These are phyloP conservation scores for Inosperma sp. DNA, from an alignment of 768 basidiomycete genomes.

Conservation along the genomic window DNA sequence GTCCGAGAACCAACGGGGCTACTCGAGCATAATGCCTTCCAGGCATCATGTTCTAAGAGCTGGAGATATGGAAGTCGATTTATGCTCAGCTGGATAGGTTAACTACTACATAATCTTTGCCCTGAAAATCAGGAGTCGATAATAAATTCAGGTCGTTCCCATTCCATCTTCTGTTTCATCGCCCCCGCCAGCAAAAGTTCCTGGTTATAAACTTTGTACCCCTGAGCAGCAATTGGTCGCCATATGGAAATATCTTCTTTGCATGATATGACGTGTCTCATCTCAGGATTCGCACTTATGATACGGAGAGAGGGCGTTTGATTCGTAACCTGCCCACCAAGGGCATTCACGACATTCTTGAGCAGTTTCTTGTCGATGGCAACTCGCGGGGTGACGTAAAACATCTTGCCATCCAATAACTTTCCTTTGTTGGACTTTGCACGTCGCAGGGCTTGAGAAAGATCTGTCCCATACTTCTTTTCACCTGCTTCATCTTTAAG, in stretches of 20 bases:
- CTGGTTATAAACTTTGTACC: constrained; percentile 57
- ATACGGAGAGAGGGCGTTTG: background rate
- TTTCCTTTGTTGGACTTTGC: constrained; percentile 51
- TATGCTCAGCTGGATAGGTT: too few relatives aligned
- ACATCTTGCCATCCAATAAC: constrained; percentile 59
- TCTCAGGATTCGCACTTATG: constrained; percentile 34
- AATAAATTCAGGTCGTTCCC: constrained; percentile 37
- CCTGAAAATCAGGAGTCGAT: background rate
- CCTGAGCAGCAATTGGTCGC: constrained; percentile 49
- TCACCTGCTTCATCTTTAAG: constrained; percentile 62
- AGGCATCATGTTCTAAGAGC: too few relatives aligned
- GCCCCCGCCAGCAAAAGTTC: constrained; percentile 64
- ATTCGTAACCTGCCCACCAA: constrained; percentile 49
- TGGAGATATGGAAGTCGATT: too few relatives aligned
- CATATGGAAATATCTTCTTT: constrained; percentile 61
- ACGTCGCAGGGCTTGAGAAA: constrained; percentile 54
- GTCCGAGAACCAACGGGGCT: too few relatives aligned
- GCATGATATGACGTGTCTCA: constrained; percentile 62
- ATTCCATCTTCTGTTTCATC: constrained; percentile 63
- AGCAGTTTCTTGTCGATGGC: constrained; percentile 54
- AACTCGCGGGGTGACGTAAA: constrained; percentile 73
- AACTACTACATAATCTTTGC: too few relatives aligned
- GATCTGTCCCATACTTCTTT: constrained; percentile 58
- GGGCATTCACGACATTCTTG: constrained; percentile 62
- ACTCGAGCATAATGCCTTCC: too few relatives aligned